Base-by-base conservation (phyloP, 768 basidiomycete species). In the Suillus weaverae region DNA sequence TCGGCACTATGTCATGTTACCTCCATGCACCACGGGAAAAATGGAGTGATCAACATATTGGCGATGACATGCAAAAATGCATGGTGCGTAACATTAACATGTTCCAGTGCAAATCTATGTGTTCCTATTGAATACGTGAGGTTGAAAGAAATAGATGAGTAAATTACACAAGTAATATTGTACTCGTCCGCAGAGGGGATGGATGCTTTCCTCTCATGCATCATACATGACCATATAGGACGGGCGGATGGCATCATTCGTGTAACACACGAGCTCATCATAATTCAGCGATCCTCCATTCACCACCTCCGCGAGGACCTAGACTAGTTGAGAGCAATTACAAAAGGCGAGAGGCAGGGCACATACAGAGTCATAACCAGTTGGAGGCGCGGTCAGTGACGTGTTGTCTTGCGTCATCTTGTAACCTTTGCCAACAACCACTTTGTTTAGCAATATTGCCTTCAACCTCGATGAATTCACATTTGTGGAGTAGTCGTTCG, bases 221-320 rank as follows among this genome's bases (percentile, higher is more conserved):
- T 89, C 88, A 65, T 90, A 91, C 75, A 90, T 82, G 33, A 91
- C 85, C 41, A 91, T 78, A 71, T 86, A 91, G 18, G 89, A 88
- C 5, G 89, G 89, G 46, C 89, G 77, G 60, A 90, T 89, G 2
- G 89, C 89, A 64, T 90, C 86, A 72, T 90, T 88, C 50, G 79
- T 77, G 69, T 90, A 91, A 35, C 90, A 88, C 10, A 91, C 83
- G 32, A 89, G 73, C 69, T 91, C 89, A 69, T 91, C 89, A 55
- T 90, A 86, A 68, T 90, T 90, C 41, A 91, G 74, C 56, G 82
- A 83, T 35, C 85, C 87, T 18, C 88, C 88, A 63, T 83, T 84
- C 10, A 41, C 57, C 35, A 76, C 75, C 76, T 90, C 89, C 7
- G 86, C 89, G 50, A 90, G 79, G 33, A 90, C 87, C 88, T 89